Base-by-base conservation (phyloP, 2,329 filamentous ascomycete genomes). In the Aureobasidium musti region DNA sequence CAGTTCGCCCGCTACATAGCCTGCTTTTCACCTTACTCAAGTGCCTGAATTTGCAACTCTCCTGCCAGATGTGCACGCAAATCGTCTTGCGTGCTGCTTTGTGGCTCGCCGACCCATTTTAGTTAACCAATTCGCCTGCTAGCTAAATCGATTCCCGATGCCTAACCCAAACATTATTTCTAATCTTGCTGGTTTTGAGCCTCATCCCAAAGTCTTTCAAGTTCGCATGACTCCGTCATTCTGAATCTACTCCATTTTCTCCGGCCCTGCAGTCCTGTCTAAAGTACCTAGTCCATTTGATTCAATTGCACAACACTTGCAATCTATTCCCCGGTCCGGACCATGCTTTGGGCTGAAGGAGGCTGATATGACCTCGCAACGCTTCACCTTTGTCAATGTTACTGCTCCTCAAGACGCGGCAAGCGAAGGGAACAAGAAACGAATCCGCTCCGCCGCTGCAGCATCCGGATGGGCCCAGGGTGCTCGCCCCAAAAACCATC, bases 311-410 rank as follows among this genome's bases (percentile, higher is more conserved):
- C 53, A 26, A 13, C 56, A 26, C n/a, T 17, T 19, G 28, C 30
- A 35, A 26, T 41, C 30, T n/a, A 37, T 37, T 21, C 3, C 30
- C 28, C n/a, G 11, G 11, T 35, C 41, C 28, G 30, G 39, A 50
- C 45, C 45, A 50, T 50, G 59, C 21, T 28, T 33, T 52, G 19
- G 45, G 10, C 45, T 28, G 11, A 19, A 8, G 19, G 43, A 63
- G 59, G 59, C 59, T 63, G 59, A 63, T 43, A 64, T 64, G 61
- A 43, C 37, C 47, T 53, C 49, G 35, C 61, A 54, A 64, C 64
- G 35, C 13, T 66, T 71, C 45, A 71, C 70, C 26, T 75, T 75
- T 67, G 71, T 75, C n/a, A 73, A 74, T 37, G 72, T 71, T 11
- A 72, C 72, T 28, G 68, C 72, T 59, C 71, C 73, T 7, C 67